Evolutionary conservation across 129 eudicot genomes (phyloP).

Genomic region (Escallonia rubra): DNA sequence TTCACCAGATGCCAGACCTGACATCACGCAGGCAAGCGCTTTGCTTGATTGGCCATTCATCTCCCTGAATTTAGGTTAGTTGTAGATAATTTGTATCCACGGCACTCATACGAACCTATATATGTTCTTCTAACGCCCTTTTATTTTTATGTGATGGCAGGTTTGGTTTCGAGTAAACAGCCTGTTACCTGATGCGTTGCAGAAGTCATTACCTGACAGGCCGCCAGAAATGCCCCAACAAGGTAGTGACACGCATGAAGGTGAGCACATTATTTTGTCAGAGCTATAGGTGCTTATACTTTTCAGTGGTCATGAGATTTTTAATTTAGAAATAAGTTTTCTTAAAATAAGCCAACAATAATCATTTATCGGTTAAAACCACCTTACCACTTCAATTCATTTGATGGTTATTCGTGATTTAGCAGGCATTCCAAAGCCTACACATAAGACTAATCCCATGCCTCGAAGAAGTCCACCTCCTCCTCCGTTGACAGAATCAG

Average conservation of each 20-base stretch:
- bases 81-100: constrained; percentile 51
- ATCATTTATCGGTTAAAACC: too few species aligned
- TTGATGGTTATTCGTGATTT: constrained; percentile 19
- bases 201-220: constrained; percentile 90
- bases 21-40: constrained; percentile 99
- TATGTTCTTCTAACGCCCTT: constrained; percentile 27
- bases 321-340: too few species aligned
- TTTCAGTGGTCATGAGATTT: background rate
- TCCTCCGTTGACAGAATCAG: constrained; percentile 48
- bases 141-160: constrained; percentile 40
- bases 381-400: too few species aligned
- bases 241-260: constrained; percentile 44
- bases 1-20: constrained; percentile 90
- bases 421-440: constrained; percentile 52
- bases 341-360: too few species aligned
- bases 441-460: constrained; percentile 56
- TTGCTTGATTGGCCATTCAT: constrained; percentile 96
- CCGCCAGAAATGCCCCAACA: constrained; percentile 74
- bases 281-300: background rate
- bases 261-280: constrained; percentile 19
- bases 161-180: constrained; percentile 96
- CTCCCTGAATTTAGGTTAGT: constrained; percentile 92
- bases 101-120: constrained; percentile 37
- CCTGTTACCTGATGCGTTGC: constrained; percentile 66
- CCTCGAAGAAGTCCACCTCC: constrained; percentile 98